Conservation (phyloP, 352 stramenopile genomes). For the Globisporangium radiosum region DNA sequence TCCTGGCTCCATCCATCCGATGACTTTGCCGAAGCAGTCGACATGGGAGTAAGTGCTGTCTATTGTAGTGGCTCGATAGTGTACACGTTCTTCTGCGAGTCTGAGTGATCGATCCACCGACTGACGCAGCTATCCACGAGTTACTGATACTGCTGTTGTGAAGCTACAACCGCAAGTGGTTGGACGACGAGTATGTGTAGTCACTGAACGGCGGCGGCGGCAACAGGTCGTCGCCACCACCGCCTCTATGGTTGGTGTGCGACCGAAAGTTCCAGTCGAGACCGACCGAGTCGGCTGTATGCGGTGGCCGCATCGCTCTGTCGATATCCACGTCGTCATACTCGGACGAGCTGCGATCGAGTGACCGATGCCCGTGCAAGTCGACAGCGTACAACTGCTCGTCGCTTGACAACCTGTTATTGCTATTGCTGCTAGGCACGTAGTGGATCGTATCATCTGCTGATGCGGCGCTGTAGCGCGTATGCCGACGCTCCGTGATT, state of each 20-base stretch:
- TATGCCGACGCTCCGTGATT: conserved; percentile 2
- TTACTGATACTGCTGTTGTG: too few relatives aligned
- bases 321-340: too few relatives aligned
- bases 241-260: neutral
- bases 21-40: too few relatives aligned
- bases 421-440: conserved; percentile 6
- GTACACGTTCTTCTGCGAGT: too few relatives aligned
- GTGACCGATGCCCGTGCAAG: neutral
- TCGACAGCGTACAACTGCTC: neutral
- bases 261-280: conserved; percentile 16
- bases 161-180: conserved; percentile 9
- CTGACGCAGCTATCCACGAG: too few relatives aligned
- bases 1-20: too few relatives aligned
- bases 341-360: neutral
- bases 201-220: conserved; percentile 11
- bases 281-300: conserved; percentile 5
- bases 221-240: conserved; percentile 1
- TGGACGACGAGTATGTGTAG: conserved; percentile 12
- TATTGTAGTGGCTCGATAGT: too few relatives aligned
- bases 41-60: too few relatives aligned
- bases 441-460: too few relatives aligned
- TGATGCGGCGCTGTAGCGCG: neutral
- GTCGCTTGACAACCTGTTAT: conserved; percentile 6
- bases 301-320: conserved; percentile 1
- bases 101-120: too few relatives aligned